phyloP scores from a whole-genome alignment of 192 early-diverging fungal species.

The Gonapodya sp. region DNA sequence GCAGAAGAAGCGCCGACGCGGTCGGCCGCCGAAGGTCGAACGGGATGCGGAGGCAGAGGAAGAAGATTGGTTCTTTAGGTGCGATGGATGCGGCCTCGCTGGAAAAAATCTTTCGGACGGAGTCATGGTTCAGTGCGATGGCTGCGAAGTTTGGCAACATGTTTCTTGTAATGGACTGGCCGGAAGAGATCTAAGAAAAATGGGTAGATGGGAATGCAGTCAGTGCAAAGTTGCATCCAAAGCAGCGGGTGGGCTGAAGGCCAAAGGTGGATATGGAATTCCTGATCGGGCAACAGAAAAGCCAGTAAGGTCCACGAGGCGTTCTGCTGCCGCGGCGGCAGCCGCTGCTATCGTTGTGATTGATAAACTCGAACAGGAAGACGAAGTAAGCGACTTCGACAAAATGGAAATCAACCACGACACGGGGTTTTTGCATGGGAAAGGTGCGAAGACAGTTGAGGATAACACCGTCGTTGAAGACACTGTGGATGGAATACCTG shows the following conservation, averaged over 20 bases:
- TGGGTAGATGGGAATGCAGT: not conserved
- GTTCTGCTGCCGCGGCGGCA: not conserved
- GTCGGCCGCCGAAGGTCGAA: slow-evolving; percentile 21
- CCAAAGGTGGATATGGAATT: too few relatives aligned
- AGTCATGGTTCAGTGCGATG: slow-evolving; percentile 59
- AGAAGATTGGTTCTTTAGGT: slow-evolving; percentile 33
- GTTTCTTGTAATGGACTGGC: slow-evolving; percentile 34
- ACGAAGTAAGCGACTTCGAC: too few relatives aligned
- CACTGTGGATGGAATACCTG: not conserved
- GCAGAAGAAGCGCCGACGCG: slow-evolving; percentile 11
- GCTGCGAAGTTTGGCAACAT: slow-evolving; percentile 63
- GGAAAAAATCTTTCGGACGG: slow-evolving; percentile 50
- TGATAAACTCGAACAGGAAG: not conserved
- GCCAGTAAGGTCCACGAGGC: not conserved
- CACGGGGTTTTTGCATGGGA: too few relatives aligned
- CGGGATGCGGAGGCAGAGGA: slow-evolving; percentile 11
- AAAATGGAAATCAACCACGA: too few relatives aligned
- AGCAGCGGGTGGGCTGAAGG: not conserved
- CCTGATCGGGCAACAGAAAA: not conserved
- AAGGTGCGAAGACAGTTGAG: too few relatives aligned
- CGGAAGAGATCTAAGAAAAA: not conserved
- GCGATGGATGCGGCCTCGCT: slow-evolving; percentile 28
- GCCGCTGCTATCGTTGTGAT: not conserved
- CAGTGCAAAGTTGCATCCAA: not conserved
- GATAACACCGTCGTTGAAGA: not conserved